These are phyloP conservation scores for Drechslerella dactyloides DNA, from an alignment of 2,329 filamentous ascomycete genomes.

Conservation along the genomic window DNA sequence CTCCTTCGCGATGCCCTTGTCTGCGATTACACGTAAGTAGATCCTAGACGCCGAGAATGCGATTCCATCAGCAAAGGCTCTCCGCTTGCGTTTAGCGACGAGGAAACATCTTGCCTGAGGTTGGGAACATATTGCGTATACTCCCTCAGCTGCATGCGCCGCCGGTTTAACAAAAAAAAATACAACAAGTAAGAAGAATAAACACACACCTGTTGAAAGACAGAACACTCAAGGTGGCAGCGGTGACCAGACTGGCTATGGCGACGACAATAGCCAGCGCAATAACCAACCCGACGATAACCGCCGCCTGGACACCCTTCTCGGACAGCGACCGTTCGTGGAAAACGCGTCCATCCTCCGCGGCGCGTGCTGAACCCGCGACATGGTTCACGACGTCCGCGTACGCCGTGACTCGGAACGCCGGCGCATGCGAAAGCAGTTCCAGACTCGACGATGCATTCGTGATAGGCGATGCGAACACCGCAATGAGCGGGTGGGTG, in stretches of 20 bases:
- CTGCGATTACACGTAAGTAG: conserved; percentile 40
- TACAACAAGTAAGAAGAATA: not conserved
- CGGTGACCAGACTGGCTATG: conserved; percentile 40
- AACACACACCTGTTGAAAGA: conserved; percentile 37
- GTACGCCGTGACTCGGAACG: conserved; percentile 29
- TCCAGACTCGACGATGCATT: not conserved
- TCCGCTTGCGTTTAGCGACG: not conserved
- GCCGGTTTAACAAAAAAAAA: too few relatives aligned
- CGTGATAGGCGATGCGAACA: conserved; percentile 16
- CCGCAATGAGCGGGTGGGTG: conserved; percentile 2
- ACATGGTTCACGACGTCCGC: conserved; percentile 38
- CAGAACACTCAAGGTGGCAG: conserved; percentile 36
- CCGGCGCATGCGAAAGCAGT: conserved; percentile 12
- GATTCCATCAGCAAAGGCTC: not conserved
- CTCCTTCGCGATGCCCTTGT: conserved; percentile 25
- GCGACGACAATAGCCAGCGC: conserved; percentile 19
- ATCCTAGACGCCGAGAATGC: conserved; percentile 15
- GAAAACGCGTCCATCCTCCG: not conserved
- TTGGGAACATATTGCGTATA: not conserved
- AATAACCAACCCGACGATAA: conserved; percentile 18
- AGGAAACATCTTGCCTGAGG: not conserved
- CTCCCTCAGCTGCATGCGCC: too few relatives aligned
- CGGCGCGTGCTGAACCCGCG: not conserved
- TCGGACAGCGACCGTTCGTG: conserved; percentile 15
- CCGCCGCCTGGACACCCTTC: conserved; percentile 13